Conservation (phyloP, 495 filamentous ascomycete genomes). For the Aspergillus biplanus region DNA sequence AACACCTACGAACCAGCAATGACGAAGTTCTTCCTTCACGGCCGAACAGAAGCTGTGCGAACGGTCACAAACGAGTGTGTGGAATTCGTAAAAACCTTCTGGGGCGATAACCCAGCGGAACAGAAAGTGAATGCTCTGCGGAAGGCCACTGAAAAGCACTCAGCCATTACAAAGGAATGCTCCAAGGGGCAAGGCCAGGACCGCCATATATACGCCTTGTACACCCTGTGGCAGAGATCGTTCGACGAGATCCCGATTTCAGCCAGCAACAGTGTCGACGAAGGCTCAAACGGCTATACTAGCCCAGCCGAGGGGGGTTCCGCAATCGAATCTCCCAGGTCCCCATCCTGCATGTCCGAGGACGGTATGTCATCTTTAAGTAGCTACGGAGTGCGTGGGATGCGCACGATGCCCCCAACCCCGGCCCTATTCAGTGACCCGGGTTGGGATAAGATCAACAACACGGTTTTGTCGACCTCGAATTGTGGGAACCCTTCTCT, state of each 20-base stretch:
- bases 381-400: conserved; percentile 35
- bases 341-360: conserved; percentile 54
- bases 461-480: conserved; percentile 92
- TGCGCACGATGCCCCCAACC: conserved; percentile 51
- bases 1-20: conserved; percentile 98
- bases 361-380: conserved; percentile 40
- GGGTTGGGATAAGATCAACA: conserved; percentile 95
- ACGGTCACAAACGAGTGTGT: conserved; percentile 79
- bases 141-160: conserved; percentile 82
- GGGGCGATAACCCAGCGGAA: conserved; percentile 82
- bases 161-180: conserved; percentile 79
- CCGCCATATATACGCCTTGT: conserved; percentile 90
- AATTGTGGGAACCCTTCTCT: conserved; percentile 99
- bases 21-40: conserved; percentile 93
- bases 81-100: conserved; percentile 91
- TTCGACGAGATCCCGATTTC: conserved; percentile 70
- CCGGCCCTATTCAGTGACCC: conserved; percentile 84
- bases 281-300: conserved; percentile 60
- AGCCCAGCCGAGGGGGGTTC: conserved; percentile 55
- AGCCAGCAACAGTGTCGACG: conserved; percentile 54
- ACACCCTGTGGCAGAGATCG: conserved; percentile 91
- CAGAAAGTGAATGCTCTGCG: conserved; percentile 83
- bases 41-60: conserved; percentile 91
- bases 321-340: conserved; percentile 57
- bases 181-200: conserved; percentile 93